Base-by-base conservation (phyloP, 2,329 filamentous ascomycete genomes). In the Fusarium pseudocircinatum region DNA sequence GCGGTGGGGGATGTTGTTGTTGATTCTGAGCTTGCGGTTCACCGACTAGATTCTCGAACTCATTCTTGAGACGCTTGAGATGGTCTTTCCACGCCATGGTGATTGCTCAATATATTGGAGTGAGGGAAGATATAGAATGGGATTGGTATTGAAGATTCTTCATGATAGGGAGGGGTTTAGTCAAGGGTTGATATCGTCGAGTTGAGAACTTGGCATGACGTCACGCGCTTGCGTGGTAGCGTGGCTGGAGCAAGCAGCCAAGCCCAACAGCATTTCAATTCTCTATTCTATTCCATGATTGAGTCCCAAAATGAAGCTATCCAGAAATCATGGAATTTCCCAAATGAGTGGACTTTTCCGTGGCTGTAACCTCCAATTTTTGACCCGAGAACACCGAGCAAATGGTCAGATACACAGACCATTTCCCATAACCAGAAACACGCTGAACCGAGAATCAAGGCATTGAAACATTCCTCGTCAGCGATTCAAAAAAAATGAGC, bases 41-140 rank as follows among this genome's bases (percentile, higher is more conserved):
- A 40, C 68, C 76, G 52, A 81, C 78, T 44, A 84, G 60, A 59
- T 76, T 76, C 14, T 84, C 81, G 36, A 83, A 78, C 52, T 85
- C 82, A 44, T 79, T 77, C 72, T 84, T 85, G 36, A 84, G 62
- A 22, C 79, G 76, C 60, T 84, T 82, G 11, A 85, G 73, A n/a
- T 81, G 76, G 39, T 83, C 79, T 69, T 78, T 83, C 82, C 82
- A 83, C 9, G 79, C 47, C 82, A 83, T 83, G 18, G 12, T 67
- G 39, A 7, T 12, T 26, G 14, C 14, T 37, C 4, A 32, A 16
- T 32, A 7, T 12, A 37, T 32, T 16, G 7, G 4, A 8, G 28
- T 22, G 22, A n/a, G 0, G 20, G 11, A 14, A 37, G 30, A 20
- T 12, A 24, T 7, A 5, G 8, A 39, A 24, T 24, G 20, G 37